Percentiles rank a stretch among this genome's conserved stretches.
Conservation (phyloP, 2,329 filamentous ascomycete species). For the Ceratocystis cubensis region DNA sequence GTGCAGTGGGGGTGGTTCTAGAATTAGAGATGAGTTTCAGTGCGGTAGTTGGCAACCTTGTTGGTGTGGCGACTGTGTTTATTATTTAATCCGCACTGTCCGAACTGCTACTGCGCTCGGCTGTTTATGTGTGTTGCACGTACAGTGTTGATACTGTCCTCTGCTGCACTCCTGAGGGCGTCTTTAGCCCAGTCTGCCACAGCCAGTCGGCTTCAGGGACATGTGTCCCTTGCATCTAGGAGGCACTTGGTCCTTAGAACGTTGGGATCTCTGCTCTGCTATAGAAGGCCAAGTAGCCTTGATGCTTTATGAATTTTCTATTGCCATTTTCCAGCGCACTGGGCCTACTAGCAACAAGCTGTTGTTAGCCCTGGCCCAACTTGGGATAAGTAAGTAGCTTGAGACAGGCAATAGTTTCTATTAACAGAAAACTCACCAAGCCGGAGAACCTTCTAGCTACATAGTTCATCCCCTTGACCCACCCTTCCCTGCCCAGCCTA, state of each 20-base stretch:
- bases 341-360: too few species aligned
- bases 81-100: neutral
- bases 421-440: neutral
- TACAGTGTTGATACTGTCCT: neutral
- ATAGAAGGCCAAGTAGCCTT: neutral
- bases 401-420: neutral
- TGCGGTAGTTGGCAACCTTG: neutral
- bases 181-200: neutral
- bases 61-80: neutral
- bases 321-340: too few species aligned
- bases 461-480: neutral
- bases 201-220: neutral
- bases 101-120: neutral
- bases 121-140: neutral
- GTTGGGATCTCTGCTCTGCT: constrained; percentile 11
- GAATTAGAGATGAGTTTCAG: neutral
- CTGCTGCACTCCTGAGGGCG: neutral
- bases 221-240: constrained; percentile 12
- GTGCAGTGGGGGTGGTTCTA: constrained; percentile 10
- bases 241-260: neutral
- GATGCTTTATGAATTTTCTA: too few species aligned
- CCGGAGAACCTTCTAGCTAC: neutral
- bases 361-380: too few species aligned
- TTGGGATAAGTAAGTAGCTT: too few species aligned
- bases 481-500: neutral